These are phyloP conservation scores for Plantago coronopus DNA, from an alignment of 305 asterid genomes.

Conservation along the genomic window DNA sequence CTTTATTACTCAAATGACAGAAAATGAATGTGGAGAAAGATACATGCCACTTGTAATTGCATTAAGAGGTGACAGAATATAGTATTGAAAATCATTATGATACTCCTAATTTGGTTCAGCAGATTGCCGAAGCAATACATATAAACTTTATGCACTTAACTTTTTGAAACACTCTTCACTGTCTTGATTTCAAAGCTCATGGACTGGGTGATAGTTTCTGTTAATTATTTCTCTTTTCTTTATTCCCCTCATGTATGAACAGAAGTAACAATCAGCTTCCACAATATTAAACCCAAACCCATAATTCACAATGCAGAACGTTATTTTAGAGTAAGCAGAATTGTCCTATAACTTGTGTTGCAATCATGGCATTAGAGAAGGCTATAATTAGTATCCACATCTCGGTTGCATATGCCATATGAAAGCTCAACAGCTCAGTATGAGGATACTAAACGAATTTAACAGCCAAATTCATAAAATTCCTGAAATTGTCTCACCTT, in stretches of 20 bases:
- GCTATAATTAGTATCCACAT: neutral
- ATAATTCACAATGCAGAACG: neutral
- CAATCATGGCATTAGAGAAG: neutral
- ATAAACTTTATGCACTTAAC: too few relatives aligned
- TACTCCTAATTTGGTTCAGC: too few relatives aligned
- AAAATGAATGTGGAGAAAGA: neutral
- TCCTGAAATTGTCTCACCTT: conserved; percentile 36
- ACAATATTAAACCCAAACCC: neutral
- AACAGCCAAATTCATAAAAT: neutral
- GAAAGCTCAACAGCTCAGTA: too few relatives aligned
- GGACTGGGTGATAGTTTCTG: too few relatives aligned
- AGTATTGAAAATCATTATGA: too few relatives aligned
- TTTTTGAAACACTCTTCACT: too few relatives aligned
- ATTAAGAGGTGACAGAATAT: too few relatives aligned
- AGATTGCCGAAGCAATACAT: too few relatives aligned
- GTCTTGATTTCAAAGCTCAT: too few relatives aligned
- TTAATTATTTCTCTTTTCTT: too few relatives aligned
- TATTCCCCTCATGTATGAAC: neutral
- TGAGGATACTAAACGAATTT: neutral
- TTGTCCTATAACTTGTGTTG: neutral
- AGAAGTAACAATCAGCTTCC: neutral
- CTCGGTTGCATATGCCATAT: too few relatives aligned
- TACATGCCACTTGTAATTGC: neutral
- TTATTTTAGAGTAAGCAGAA: neutral
- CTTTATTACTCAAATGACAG: neutral